Evolutionary conservation across 1,284 basidiomycete species (phyloP), one percentile per base, ranked within the genome.

Genomic region (Moesziomyces antarcticus): DNA sequence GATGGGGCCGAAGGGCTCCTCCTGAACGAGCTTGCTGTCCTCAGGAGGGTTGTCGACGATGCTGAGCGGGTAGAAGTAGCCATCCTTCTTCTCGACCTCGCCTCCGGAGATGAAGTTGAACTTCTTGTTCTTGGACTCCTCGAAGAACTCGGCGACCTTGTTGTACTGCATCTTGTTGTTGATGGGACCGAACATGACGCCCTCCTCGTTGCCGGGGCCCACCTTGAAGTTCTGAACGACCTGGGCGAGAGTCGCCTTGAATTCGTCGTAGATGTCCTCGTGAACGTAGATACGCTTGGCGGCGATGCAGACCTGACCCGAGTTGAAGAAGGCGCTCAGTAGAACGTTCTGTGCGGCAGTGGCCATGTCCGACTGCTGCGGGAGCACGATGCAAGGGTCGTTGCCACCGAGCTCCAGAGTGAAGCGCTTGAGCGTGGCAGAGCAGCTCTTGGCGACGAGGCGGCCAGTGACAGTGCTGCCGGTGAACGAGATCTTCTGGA

Each of bases 331-430:
- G 22, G 72, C 67, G 45, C 40, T 45, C 22, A 71, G 37, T 22
- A 64, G 25, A 0, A 72, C 72, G 11, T 59, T 43, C 51, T 58
- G 56, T 22, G 62, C 65, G 7, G 50, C 42, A 5, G 18, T 14
- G 24, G 58, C 61, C 48, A 76, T 22, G 43, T 76, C 66, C 11
- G 52, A 30, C 45, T 67, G 61, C 30, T 61, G 20, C 2, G 50
- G 50, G 13, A 73, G 56, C 14, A 76, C 59, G 41, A 76, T 50
- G 27, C 48, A 41, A 3, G 70, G 59, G 40, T 70, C 66, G 46
- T 76, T 76, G 41, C 74, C 74, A 43, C 74, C 74, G 7, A 77
- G 63, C 62, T 77, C 74, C 45, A 77, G 61, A 5, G 74, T 77
- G 47, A 74, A 56, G 24, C 67, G 53, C 55, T 77, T 77, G 44